Percentiles rank a stretch among this genome's conserved stretches.
Conservation (phyloP, 2,329 filamentous ascomycete species). For the Diaporthe longicolla region DNA sequence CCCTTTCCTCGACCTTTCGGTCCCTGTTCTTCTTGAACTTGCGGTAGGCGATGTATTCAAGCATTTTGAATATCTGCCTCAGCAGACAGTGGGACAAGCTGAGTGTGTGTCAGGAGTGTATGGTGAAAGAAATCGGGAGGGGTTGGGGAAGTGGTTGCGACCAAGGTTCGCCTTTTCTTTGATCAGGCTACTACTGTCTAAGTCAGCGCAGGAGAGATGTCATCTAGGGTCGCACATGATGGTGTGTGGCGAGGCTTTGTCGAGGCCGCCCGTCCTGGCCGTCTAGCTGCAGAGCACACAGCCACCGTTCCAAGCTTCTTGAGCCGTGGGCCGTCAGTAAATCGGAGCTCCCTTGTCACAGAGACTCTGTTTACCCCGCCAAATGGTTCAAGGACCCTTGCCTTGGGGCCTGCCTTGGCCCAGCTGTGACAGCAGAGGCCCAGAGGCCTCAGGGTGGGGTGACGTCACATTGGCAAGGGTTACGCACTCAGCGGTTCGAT, state of each 20-base stretch:
- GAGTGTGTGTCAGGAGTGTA: slow-evolving; percentile 8
- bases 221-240: slow-evolving; percentile 33
- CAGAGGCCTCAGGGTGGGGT: slow-evolving; percentile 9
- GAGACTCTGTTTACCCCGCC: slow-evolving; percentile 12
- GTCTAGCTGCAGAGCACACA: slow-evolving; percentile 35
- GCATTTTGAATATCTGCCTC: slow-evolving; percentile 59
- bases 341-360: slow-evolving; percentile 15
- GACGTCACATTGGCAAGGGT: slow-evolving; percentile 37
- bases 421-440: slow-evolving; percentile 14
- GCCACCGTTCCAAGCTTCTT: slow-evolving; percentile 37
- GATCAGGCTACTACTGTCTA: not conserved
- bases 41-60: slow-evolving; percentile 74
- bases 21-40: slow-evolving; percentile 68
- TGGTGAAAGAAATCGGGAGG: not conserved
- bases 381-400: not conserved
- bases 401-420: not conserved
- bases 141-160: not conserved
- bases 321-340: slow-evolving; percentile 23
- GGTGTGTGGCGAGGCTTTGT: slow-evolving; percentile 38
- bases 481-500: not conserved
- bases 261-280: slow-evolving; percentile 34
- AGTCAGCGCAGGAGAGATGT: slow-evolving; percentile 17
- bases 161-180: slow-evolving; percentile 20
- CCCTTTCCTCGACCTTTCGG: slow-evolving; percentile 58
- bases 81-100: not conserved